A percentile compares a stretch with the other conserved stretches of the same genome.
Conservation (phyloP, 2,329 filamentous ascomycete genomes). For the Pyricularia grisea region DNA sequence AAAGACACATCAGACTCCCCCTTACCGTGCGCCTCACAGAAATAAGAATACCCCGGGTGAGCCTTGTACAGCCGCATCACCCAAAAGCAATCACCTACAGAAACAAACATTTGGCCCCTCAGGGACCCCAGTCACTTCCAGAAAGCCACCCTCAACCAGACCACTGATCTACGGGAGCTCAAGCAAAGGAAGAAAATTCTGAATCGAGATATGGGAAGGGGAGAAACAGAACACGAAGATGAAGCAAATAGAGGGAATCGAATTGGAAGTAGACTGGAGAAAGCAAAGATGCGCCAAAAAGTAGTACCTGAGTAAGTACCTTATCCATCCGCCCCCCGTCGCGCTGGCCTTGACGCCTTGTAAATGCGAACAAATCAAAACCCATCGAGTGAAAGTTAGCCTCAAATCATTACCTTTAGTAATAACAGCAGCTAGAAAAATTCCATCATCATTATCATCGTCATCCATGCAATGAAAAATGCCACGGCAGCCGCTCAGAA, state of each 20-base stretch:
- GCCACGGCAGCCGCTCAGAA: neutral
- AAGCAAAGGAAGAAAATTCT: neutral
- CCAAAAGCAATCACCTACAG: neutral
- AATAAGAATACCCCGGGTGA: neutral
- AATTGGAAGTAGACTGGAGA: constrained; percentile 6
- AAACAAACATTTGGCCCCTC: neutral
- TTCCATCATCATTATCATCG: neutral
- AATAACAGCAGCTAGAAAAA: neutral
- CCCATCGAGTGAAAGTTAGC: neutral
- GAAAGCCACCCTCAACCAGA: neutral
- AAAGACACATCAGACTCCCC: too few relatives aligned
- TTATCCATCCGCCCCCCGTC: neutral
- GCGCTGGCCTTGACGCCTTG: constrained; percentile 3
- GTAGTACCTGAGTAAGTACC: neutral
- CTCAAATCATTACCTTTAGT: neutral
- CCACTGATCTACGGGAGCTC: neutral
- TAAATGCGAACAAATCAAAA: constrained; percentile 5
- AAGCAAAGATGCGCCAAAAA: neutral
- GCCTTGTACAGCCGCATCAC: neutral
- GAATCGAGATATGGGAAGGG: neutral
- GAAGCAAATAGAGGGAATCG: neutral
- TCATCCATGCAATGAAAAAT: neutral
- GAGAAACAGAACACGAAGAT: neutral
- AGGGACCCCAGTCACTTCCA: neutral
- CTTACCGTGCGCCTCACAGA: neutral